Base-by-base conservation (phyloP, 257 asterid genomes). In the Buddleja alternifolia region DNA sequence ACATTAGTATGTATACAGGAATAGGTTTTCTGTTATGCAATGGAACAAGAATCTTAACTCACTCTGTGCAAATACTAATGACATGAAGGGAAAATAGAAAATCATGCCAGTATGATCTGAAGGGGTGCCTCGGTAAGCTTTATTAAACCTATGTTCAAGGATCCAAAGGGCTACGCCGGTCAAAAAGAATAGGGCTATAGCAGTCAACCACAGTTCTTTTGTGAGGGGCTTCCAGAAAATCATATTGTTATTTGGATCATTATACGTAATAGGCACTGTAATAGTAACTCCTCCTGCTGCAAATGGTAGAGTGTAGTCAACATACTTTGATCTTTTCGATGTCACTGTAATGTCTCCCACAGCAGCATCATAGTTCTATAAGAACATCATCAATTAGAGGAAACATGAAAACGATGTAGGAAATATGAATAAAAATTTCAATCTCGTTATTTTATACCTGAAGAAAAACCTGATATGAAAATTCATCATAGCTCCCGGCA, bases 291-390 rank as follows among this genome's bases (percentile, higher is more conserved):
- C 77, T 4, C 87, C 81, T 6, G 60, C 82, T 4, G 77, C 20
- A 17, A 66, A 77, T 7, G 90, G 90, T 4, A 84, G 67, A 6
- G 84, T 61, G 75, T 81, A 84, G 41, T 84, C 89, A 4, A 78
- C 84, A 8, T 66, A 72, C 7, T 75, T 25, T n/a, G 84, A 80
- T 53, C 89, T 71, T 20, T 68, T 73, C 0, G 78, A 74, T 8
- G 81, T 74, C 41, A 83, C 69, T n/a, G 88, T 75, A 10, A 80
- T 68, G 77, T 80, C 88, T 16, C 84, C 88, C 41, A 72, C 82
- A 15, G 72, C 83, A 12, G 83, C 84, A 75, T 81, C 84, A 63
- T 16, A 71, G 4, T 73, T 70, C 86, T 84, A 23, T 24, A 59
- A 36, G 5, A 29, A 29, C 3, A 29, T 29, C 70, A 75, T 21